These are phyloP conservation scores for Xylaria sp. DNA, from an alignment of 2,329 filamentous ascomycete genomes.

Conservation along the genomic window DNA sequence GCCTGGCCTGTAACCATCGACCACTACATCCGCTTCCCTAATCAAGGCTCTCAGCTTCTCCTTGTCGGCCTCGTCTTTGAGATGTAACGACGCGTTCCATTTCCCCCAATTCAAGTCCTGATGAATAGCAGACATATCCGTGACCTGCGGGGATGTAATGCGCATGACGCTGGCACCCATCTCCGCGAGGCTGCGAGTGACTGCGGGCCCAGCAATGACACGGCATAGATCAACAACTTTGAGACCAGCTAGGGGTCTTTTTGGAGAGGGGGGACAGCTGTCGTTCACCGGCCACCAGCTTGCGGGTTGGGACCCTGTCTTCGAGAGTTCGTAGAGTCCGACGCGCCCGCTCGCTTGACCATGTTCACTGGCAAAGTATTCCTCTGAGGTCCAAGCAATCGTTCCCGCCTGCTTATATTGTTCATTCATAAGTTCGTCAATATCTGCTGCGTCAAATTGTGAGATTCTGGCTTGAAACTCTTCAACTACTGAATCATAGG, in stretches of 20 bases:
- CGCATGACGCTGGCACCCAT: slow-evolving; percentile 59
- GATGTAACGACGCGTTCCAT: slow-evolving; percentile 49
- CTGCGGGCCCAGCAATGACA: slow-evolving; percentile 59
- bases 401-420: slow-evolving; percentile 28
- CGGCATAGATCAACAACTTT: slow-evolving; percentile 60
- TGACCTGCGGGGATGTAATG: slow-evolving; percentile 53
- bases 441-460: slow-evolving; percentile 15
- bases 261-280: slow-evolving; percentile 45
- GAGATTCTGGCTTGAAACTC: slow-evolving; percentile 14
- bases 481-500: slow-evolving; percentile 21
- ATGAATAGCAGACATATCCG: slow-evolving; percentile 55
- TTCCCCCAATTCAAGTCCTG: slow-evolving; percentile 63
- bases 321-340: slow-evolving; percentile 29
- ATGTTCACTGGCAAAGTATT: slow-evolving; percentile 30
- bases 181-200: slow-evolving; percentile 49
- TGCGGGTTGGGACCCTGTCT: slow-evolving; percentile 43
- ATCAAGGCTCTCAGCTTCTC: slow-evolving; percentile 41
- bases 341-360: slow-evolving; percentile 17
- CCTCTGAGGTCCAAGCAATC: slow-evolving; percentile 20
- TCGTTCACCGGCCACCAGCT: slow-evolving; percentile 55
- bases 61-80: slow-evolving; percentile 25
- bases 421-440: slow-evolving; percentile 31
- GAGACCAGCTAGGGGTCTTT: slow-evolving; percentile 57
- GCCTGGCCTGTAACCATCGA: slow-evolving; percentile 51
- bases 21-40: slow-evolving; percentile 49